These are phyloP conservation scores for Fraxinus angustifolia DNA, from an alignment of 305 asterid species.

Conservation along the genomic window DNA sequence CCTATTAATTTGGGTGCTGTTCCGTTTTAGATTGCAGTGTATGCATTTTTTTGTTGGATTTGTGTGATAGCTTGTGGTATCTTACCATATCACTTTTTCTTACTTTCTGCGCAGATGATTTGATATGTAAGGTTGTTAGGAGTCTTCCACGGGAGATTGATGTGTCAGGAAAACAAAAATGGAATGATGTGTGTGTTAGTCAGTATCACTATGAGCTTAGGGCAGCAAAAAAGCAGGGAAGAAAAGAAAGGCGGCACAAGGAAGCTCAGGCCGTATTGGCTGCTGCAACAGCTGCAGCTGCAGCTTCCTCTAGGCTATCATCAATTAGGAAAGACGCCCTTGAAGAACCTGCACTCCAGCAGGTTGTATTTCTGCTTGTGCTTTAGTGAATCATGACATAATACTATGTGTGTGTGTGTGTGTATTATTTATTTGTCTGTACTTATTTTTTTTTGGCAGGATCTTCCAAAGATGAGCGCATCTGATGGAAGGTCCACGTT, in stretches of 20 bases:
- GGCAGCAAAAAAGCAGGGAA: slow-evolving; percentile 88
- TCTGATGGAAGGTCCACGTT: slow-evolving; percentile 43
- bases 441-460: slow-evolving; percentile 31
- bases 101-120: slow-evolving; percentile 52
- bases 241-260: slow-evolving; percentile 88
- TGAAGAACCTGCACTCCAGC: slow-evolving; percentile 61
- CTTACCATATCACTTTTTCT: slow-evolving; percentile 16
- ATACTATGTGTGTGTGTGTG: background rate
- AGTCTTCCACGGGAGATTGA: slow-evolving; percentile 73
- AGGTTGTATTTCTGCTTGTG: slow-evolving; percentile 40
- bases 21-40: background rate
- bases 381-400: background rate
- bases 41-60: slow-evolving; percentile 11
- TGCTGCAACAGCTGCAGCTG: slow-evolving; percentile 99
- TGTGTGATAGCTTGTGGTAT: slow-evolving; percentile 4
- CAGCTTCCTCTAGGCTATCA: slow-evolving; percentile 82
- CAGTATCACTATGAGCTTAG: slow-evolving; percentile 74
- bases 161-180: slow-evolving; percentile 56
- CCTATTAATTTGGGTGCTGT: slow-evolving; percentile 5
- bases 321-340: slow-evolving; percentile 76
- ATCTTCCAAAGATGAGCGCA: slow-evolving; percentile 41
- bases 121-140: slow-evolving; percentile 63
- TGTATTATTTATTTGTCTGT: background rate
- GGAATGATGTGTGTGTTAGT: slow-evolving; percentile 81
- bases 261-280: slow-evolving; percentile 98